Conservation (phyloP, 306 rosid genomes). For the Spatholobus suberectus region DNA sequence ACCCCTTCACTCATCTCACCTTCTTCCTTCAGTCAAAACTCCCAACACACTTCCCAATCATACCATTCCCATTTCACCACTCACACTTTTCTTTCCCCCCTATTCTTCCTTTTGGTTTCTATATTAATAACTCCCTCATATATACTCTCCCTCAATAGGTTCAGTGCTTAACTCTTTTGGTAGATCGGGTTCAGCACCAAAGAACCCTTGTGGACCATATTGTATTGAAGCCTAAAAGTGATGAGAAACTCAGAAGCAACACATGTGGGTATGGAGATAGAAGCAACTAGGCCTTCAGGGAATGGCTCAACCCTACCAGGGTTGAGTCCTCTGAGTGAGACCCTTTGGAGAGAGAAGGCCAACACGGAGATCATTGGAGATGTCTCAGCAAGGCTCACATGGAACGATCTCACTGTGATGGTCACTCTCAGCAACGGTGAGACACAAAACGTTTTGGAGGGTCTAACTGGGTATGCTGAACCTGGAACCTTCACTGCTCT, state of each 20-base stretch:
- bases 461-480: slow-evolving; percentile 88
- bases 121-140: slow-evolving; percentile 8
- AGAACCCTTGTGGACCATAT: background rate
- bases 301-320: slow-evolving; percentile 48
- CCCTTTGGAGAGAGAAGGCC: slow-evolving; percentile 86
- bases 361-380: slow-evolving; percentile 72
- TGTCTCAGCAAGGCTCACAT: slow-evolving; percentile 90
- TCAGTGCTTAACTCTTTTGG: slow-evolving; percentile 8
- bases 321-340: slow-evolving; percentile 93
- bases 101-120: background rate
- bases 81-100: slow-evolving; percentile 56
- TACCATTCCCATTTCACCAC: slow-evolving; percentile 49
- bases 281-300: slow-evolving; percentile 60
- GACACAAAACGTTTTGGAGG: slow-evolving; percentile 84
- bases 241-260: slow-evolving; percentile 43
- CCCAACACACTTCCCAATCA: slow-evolving; percentile 44
- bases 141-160: background rate
- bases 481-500: slow-evolving; percentile 92
- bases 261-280: slow-evolving; percentile 70
- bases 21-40: slow-evolving; percentile 55
- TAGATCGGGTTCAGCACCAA: background rate
- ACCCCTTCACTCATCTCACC: background rate
- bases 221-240: slow-evolving; percentile 1
- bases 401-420: slow-evolving; percentile 97
- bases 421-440: slow-evolving; percentile 83